Conservation (phyloP, 139 green algal species). For the Closterium sp. region DNA sequence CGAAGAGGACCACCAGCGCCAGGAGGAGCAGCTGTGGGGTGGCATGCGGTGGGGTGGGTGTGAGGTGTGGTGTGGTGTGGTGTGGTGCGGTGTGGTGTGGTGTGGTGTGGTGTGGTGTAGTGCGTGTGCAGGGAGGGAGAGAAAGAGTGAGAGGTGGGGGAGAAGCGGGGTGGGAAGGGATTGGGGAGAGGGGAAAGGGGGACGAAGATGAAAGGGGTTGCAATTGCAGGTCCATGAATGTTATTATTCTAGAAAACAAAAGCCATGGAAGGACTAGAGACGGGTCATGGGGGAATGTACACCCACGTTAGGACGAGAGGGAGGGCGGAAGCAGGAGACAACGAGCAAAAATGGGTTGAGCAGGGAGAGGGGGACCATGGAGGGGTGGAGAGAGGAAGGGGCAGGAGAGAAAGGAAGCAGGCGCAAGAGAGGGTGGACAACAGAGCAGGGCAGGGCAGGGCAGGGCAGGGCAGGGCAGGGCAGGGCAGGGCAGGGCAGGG, state of each 20-base stretch:
- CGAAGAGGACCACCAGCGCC: not conserved
- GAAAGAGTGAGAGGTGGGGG: not conserved
- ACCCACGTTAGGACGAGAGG: not conserved
- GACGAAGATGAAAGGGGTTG: not conserved
- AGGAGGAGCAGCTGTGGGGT: constrained; percentile 1
- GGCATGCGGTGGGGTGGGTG: not conserved
- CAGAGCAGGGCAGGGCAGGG: not conserved
- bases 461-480: not conserved
- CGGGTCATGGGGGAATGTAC: not conserved
- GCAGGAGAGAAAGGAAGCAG: not conserved
- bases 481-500: not conserved
- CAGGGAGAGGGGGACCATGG: not conserved
- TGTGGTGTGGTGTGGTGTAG: not conserved
- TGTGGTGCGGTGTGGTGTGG: not conserved
- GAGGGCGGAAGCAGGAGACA: not conserved
- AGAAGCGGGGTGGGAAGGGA: not conserved
- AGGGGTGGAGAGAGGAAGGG: not conserved
- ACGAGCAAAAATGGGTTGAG: not conserved
- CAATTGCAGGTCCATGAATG: too few species aligned
- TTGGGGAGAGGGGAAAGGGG: not conserved
- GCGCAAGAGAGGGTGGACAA: not conserved
- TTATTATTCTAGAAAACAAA: too few species aligned
- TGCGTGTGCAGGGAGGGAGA: not conserved
- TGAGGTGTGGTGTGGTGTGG: too few species aligned
- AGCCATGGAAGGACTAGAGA: not conserved